Evolutionary conservation across 345 rosid genomes (phyloP).

Genomic region (thale cress (Arabidopsis thaliana)): TAIR10.1 NC_003070.9:10113001-10113500

Average conservation of each 20-base stretch:
- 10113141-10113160: constrained; percentile 1
- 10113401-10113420: constrained; percentile 59
- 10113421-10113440: constrained; percentile 80
- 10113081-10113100: constrained; percentile 83
- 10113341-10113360: not conserved
- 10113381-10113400: constrained; percentile 70
- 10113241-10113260: constrained; percentile 12
- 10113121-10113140: constrained; percentile 57
- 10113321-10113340: not conserved
- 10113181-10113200: not conserved
- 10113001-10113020: constrained; percentile 39
- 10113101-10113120: constrained; percentile 65
- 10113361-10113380: constrained; percentile 1
- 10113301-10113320: not conserved
- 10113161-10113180: constrained; percentile 1
- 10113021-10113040: constrained; percentile 51
- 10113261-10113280: not conserved
- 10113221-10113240: not conserved
- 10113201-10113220: constrained; percentile 1
- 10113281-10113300: constrained; percentile 1
- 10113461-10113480: constrained; percentile 64
- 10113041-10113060: constrained; percentile 48
- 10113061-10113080: constrained; percentile 72
- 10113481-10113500: constrained; percentile 72
- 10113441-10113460: constrained; percentile 58